Evolutionary conservation across 2,329 filamentous ascomycete species (phyloP).

Genomic region (Fusarium torulosum): DNA sequence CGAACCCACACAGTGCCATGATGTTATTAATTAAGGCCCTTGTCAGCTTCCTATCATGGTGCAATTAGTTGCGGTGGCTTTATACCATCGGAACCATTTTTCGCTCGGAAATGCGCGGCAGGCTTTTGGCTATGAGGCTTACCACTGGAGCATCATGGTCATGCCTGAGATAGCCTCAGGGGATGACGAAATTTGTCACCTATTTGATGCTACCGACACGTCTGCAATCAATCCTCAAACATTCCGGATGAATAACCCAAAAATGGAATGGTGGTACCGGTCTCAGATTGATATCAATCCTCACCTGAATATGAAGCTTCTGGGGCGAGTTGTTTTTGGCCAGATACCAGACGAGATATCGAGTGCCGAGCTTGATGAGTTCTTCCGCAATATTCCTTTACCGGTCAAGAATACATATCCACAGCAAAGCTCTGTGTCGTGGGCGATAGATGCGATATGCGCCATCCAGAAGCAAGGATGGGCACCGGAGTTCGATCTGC

Average conservation of each 20-base stretch:
- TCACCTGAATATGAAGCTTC: slow-evolving; percentile 40
- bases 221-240: slow-evolving; percentile 49
- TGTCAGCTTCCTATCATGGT: slow-evolving; percentile 23
- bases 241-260: slow-evolving; percentile 50
- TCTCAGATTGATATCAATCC: slow-evolving; percentile 33
- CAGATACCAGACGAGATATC: slow-evolving; percentile 36
- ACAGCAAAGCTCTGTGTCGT: slow-evolving; percentile 54
- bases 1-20: neutral
- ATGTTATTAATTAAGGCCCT: neutral
- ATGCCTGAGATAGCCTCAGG: slow-evolving; percentile 35
- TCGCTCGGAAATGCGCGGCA: slow-evolving; percentile 44
- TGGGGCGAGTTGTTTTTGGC: slow-evolving; percentile 49
- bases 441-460: slow-evolving; percentile 47
- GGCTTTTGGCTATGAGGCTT: slow-evolving; percentile 48
- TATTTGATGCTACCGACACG: slow-evolving; percentile 51
- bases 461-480: slow-evolving; percentile 46
- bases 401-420: slow-evolving; percentile 51
- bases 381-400: slow-evolving; percentile 46
- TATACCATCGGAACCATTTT: slow-evolving; percentile 48
- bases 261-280: slow-evolving; percentile 52
- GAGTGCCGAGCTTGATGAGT: slow-evolving; percentile 29
- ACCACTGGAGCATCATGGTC: slow-evolving; percentile 51
- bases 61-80: slow-evolving; percentile 42
- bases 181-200: slow-evolving; percentile 19
- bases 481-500: slow-evolving; percentile 44